phyloP scores from a whole-genome alignment of 1,284 basidiomycete genomes.

The Tremellales sp. region DNA sequence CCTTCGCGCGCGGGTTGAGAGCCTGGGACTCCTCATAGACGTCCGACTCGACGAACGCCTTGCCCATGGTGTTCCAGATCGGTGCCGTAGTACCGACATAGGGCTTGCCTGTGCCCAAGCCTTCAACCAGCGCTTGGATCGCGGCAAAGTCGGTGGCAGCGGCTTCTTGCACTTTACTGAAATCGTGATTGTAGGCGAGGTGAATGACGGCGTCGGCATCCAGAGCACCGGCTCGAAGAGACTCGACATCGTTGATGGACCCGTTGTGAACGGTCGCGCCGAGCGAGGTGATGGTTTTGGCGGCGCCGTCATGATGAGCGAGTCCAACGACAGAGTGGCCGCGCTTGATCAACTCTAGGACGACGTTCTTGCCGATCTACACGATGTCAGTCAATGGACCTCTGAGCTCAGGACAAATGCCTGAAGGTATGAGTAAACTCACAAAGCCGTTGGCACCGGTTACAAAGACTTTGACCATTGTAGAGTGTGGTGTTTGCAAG shows the following conservation, averaged over 20 bases:
- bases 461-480: background rate
- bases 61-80: background rate
- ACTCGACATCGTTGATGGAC: slow-evolving; percentile 7
- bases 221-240: slow-evolving; percentile 5
- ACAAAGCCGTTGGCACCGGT: slow-evolving; percentile 1
- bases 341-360: slow-evolving; percentile 5
- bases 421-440: too few species aligned
- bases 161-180: background rate
- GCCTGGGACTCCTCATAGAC: background rate
- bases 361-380: slow-evolving; percentile 10
- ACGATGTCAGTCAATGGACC: background rate
- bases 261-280: slow-evolving; percentile 7
- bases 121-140: slow-evolving; percentile 8
- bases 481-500: background rate
- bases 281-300: slow-evolving; percentile 2
- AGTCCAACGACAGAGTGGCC: slow-evolving; percentile 16
- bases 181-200: slow-evolving; percentile 19
- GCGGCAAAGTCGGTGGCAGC: background rate
- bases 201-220: slow-evolving; percentile 16
- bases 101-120: slow-evolving; percentile 10
- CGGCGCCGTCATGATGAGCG: slow-evolving; percentile 5
- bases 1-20: background rate
- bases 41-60: background rate
- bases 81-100: slow-evolving; percentile 9
- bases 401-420: background rate